Evolutionary conservation across 2,329 filamentous ascomycete genomes (phyloP).

Genomic region (Sporothrix pseudoabietina): DNA sequence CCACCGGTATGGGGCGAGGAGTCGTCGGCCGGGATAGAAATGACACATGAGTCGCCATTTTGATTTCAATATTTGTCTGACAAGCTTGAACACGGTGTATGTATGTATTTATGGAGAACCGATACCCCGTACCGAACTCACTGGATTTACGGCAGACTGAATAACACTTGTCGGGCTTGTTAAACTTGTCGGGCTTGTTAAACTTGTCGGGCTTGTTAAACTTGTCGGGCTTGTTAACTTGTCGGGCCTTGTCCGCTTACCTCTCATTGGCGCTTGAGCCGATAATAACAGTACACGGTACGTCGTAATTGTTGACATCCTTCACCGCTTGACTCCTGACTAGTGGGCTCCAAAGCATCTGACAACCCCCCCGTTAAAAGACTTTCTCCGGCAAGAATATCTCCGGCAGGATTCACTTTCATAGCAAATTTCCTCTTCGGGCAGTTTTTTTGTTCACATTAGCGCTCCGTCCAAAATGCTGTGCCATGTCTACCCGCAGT

Average conservation of each 20-base stretch:
- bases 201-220: neutral
- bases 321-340: neutral
- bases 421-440: neutral
- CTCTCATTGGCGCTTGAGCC: neutral
- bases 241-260: neutral
- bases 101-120: neutral
- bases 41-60: neutral
- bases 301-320: neutral
- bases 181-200: neutral
- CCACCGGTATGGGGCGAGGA: neutral
- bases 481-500: slow-evolving; percentile 14
- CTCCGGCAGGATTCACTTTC: neutral
- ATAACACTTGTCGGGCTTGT: neutral
- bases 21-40: neutral
- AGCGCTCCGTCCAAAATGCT: neutral
- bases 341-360: neutral
- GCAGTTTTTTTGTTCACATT: neutral
- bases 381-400: neutral
- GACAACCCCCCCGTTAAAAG: neutral
- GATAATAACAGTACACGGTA: neutral
- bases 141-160: neutral
- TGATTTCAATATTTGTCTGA: neutral
- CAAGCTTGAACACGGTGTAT: neutral
- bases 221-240: no score
- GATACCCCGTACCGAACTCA: neutral